Evolutionary conservation across 208 protist species (phyloP).

Genomic region (Pavlovales sp.): DNA sequence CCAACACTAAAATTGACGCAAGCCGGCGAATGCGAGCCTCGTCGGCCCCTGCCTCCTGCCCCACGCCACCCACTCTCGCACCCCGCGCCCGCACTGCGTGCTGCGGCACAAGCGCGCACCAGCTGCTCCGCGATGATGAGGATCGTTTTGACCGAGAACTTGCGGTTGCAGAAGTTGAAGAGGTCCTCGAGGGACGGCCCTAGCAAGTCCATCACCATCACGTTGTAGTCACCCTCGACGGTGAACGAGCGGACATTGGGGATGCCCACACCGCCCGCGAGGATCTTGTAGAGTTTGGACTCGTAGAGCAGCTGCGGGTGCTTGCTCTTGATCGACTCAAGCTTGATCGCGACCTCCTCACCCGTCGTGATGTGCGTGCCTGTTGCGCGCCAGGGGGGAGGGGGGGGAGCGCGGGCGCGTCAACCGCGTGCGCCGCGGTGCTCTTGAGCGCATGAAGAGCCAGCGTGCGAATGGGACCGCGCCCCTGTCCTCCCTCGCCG

Average conservation of each 20-base stretch:
- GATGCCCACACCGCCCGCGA: slow-evolving; percentile 82
- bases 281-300: slow-evolving; percentile 82
- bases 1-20: too few species aligned
- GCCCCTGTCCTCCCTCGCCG: too few species aligned
- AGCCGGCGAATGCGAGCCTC: too few species aligned
- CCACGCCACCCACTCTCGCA: too few species aligned
- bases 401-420: too few species aligned
- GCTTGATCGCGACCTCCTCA: slow-evolving; percentile 62
- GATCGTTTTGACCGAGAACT: slow-evolving; percentile 96
- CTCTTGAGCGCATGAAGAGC: too few species aligned
- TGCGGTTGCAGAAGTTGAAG: slow-evolving; percentile 82
- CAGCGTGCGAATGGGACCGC: too few species aligned
- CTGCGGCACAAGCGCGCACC: slow-evolving; percentile 57
- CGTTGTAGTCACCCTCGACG: slow-evolving; percentile 90
- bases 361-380: slow-evolving; percentile 67
- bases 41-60: too few species aligned
- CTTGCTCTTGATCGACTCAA: slow-evolving; percentile 67
- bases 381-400: too few species aligned
- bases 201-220: slow-evolving; percentile 98
- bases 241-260: slow-evolving; percentile 89
- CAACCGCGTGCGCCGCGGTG: too few species aligned
- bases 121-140: slow-evolving; percentile 97
- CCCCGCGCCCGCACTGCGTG: too few species aligned
- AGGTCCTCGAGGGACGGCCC: slow-evolving; percentile 96
- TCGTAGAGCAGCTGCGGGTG: slow-evolving; percentile 97